phyloP scores from a whole-genome alignment of 2,329 filamentous ascomycete genomes.

The Zalaria obscura region DNA sequence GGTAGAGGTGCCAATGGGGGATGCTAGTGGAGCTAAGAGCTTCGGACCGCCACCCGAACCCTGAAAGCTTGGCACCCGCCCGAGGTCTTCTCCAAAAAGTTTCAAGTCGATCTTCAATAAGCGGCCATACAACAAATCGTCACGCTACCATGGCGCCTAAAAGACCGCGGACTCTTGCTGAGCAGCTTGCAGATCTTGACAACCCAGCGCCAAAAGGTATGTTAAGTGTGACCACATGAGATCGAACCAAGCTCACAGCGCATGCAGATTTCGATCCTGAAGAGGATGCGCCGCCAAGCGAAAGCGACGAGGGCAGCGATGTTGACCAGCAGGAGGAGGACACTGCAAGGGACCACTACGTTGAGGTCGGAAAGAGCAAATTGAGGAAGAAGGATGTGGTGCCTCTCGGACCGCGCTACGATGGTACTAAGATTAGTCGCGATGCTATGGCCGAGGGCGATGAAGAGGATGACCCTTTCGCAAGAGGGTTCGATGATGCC shows the following conservation, averaged over 20 bases:
- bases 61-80: background rate
- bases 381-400: conserved; percentile 58
- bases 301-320: conserved; percentile 42
- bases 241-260: background rate
- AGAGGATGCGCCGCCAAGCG: conserved; percentile 42
- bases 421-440: conserved; percentile 61
- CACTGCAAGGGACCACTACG: conserved; percentile 74
- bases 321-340: conserved; percentile 32
- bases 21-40: background rate
- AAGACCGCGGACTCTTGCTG: conserved; percentile 4
- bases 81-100: background rate
- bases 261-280: conserved; percentile 70
- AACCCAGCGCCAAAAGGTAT: conserved; percentile 15
- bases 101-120: background rate
- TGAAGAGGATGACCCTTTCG: conserved; percentile 35
- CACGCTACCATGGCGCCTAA: conserved; percentile 5
- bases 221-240: background rate
- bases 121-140: background rate
- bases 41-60: background rate
- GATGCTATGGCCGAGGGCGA: conserved; percentile 47
- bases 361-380: conserved; percentile 69
- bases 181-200: conserved; percentile 14
- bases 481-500: conserved; percentile 29
- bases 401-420: conserved; percentile 64
- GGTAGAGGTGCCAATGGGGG: background rate